phyloP scores from a whole-genome alignment of 257 asterid species.

The Linaria vulgaris region DNA sequence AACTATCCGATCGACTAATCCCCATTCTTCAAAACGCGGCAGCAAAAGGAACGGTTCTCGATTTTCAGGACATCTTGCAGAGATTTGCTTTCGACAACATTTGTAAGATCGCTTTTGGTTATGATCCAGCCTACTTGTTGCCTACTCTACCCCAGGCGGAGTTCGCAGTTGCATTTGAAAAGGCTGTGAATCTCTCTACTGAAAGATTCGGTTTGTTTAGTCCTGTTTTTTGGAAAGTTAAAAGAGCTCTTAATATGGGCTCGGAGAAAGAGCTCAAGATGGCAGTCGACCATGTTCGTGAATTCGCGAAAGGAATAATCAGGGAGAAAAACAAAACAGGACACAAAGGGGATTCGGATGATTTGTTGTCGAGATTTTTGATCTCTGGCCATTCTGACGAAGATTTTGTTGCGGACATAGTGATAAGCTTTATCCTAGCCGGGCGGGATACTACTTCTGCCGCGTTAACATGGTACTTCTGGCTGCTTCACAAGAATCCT shows the following conservation, averaged over 20 bases:
- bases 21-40: constrained; percentile 7
- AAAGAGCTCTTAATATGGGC: constrained; percentile 11
- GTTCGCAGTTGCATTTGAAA: constrained; percentile 2
- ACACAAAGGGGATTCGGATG: neutral
- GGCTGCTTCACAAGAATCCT: neutral
- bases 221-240: neutral
- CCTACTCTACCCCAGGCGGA: neutral
- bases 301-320: neutral
- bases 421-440: constrained; percentile 11
- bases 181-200: neutral
- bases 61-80: constrained; percentile 18
- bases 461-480: constrained; percentile 14
- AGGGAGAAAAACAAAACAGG: neutral
- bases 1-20: neutral
- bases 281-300: constrained; percentile 3
- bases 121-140: constrained; percentile 5
- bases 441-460: constrained; percentile 18
- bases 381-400: neutral
- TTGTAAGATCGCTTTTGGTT: constrained; percentile 2
- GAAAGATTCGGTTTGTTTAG: neutral
- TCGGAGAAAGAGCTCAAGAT: constrained; percentile 14
- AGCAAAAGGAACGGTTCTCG: neutral
- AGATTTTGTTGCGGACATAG: constrained; percentile 1
- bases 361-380: constrained; percentile 12
- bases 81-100: constrained; percentile 15